Evolutionary conservation across 179 eudicot species (phyloP), one percentile per base, ranked within the genome.

Genomic region (Silene noctiflora): DNA sequence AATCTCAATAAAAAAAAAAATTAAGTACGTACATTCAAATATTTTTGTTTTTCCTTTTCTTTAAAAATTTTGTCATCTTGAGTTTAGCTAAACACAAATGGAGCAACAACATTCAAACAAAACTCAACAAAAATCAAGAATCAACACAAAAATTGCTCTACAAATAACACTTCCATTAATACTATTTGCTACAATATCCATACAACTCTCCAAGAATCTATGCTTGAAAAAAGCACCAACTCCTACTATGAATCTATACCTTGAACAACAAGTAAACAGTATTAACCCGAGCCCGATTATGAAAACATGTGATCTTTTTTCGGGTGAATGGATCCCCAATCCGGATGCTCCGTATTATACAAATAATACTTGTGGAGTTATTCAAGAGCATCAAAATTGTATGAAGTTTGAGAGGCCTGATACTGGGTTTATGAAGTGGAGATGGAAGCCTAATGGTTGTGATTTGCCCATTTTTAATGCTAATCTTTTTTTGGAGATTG

Each of bases 341-440:
- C 77, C 75, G 9, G 82, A 78, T 48, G 86, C 75, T 6, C 90
- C 90, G 1, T 87, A 88, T 33, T 88, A 91, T 78, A 91, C 91
- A 35, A 87, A 85, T 56, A 77, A 69, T 12, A 86, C 82, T 8
- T 82, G 88, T 39, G 82, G 87, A 61, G 83, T 73, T 19, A 91
- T 91, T 13, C 90, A 88, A 65, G 91, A 91, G 64, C 82, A 87
- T 35, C 91, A 91, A 29, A 91, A 91, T 53, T 91, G 96, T 59
- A 82, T 88, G 81, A 91, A 91, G 55, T 82, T 80, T 71, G 93
- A 93, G 1, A 75, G 96, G 39, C 90, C 91, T 0, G 96, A 91
- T 69, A 27, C 64, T 0, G 89, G 81, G 51, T 91, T 84, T 77
- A 67, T 91, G 85, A 86, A 81, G 64, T 91, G 96, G 96, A 88